These are phyloP conservation scores for Aspergillus ochraceoroseus DNA, from an alignment of 2,329 filamentous ascomycete genomes.

Conservation along the genomic window DNA sequence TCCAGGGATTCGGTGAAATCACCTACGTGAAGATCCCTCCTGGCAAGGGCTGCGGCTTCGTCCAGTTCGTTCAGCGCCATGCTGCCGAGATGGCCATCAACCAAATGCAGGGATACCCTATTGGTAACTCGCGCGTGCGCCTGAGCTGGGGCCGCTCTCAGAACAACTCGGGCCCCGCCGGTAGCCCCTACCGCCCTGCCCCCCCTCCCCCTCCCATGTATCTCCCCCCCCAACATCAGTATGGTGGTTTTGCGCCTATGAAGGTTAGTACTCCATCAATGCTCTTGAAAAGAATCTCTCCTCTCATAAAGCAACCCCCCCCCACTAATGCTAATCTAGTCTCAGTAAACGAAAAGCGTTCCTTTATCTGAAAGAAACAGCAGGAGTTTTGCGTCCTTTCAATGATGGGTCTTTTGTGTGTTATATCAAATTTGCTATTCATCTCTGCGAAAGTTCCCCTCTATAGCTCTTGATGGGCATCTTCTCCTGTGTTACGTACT, in stretches of 20 bases:
- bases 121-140: conserved; percentile 95
- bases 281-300: too few species aligned
- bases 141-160: conserved; percentile 96
- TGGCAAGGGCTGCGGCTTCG: conserved; percentile 97
- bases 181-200: conserved; percentile 92
- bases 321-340: conserved; percentile 6
- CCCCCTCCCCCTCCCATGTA: conserved; percentile 69
- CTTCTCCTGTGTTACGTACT: conserved; percentile 42
- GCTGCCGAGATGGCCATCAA: conserved; percentile 99
- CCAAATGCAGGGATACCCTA: conserved; percentile 99
- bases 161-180: conserved; percentile 96
- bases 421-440: conserved; percentile 39
- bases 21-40: conserved; percentile 99
- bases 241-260: conserved; percentile 61
- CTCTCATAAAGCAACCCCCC: too few species aligned
- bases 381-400: conserved; percentile 43
- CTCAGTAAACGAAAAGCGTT: conserved; percentile 34
- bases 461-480: conserved; percentile 44
- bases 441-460: conserved; percentile 35
- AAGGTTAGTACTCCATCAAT: conserved; percentile 48
- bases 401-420: conserved; percentile 41
- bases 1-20: conserved; percentile 98
- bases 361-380: conserved; percentile 42
- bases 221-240: conserved; percentile 60
- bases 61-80: conserved; percentile 98